Evolutionary conservation across 805 yeast genomes (phyloP).

Genomic region (Candida awuae): DNA sequence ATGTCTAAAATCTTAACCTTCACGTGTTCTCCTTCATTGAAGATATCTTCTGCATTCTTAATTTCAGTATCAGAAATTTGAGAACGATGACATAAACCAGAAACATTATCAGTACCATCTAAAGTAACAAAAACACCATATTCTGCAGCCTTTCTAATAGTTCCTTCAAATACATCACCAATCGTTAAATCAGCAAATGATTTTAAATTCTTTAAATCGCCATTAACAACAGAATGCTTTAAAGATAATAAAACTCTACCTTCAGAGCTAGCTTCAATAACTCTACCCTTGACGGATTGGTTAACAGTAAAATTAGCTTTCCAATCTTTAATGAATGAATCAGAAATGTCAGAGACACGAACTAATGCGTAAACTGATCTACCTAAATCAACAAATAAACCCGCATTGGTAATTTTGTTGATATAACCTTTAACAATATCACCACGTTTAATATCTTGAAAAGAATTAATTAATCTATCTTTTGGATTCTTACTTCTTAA

Average conservation of each 20-base stretch:
- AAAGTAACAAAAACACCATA: constrained; percentile 87
- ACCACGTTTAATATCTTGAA: constrained; percentile 55
- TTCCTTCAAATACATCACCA: constrained; percentile 71
- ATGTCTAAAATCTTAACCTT: constrained; percentile 70
- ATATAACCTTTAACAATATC: constrained; percentile 77
- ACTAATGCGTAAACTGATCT: constrained; percentile 69
- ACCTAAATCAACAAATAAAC: constrained; percentile 72
- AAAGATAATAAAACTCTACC: constrained; percentile 67
- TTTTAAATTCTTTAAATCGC: constrained; percentile 52
- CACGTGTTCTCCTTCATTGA: constrained; percentile 85
- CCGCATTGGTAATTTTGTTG: constrained; percentile 63
- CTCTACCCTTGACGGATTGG: constrained; percentile 69
- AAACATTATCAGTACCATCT: constrained; percentile 62
- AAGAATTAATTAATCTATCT: constrained; percentile 41
- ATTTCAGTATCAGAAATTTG: constrained; percentile 68
- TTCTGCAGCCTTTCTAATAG: constrained; percentile 67
- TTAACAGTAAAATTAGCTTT: constrained; percentile 62
- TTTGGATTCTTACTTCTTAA: constrained; percentile 46
- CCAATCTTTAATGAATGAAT: constrained; percentile 81
- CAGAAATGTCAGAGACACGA: constrained; percentile 74
- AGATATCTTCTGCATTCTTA: constrained; percentile 53
- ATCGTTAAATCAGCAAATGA: constrained; percentile 58
- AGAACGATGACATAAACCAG: constrained; percentile 82
- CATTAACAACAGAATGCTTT: constrained; percentile 73
- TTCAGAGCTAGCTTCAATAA: constrained; percentile 52